phyloP scores from a whole-genome alignment of 495 filamentous ascomycete species.

The Hypoxylon subgilvum region DNA sequence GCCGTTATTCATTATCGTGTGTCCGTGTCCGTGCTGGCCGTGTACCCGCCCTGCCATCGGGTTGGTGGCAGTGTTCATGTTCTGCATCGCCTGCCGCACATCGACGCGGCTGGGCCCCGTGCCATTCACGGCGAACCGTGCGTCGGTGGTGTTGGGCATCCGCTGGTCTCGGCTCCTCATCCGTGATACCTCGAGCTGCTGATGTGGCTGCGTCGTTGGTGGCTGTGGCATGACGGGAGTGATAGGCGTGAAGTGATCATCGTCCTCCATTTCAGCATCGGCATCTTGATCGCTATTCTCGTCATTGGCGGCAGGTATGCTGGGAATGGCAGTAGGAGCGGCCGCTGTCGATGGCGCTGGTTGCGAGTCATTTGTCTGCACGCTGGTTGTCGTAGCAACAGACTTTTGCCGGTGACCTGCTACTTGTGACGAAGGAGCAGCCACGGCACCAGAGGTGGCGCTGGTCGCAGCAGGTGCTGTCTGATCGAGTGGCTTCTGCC shows the following conservation, averaged over 20 bases:
- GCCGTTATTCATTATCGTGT: conserved; percentile 39
- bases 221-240: conserved; percentile 28
- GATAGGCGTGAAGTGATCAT: conserved; percentile 42
- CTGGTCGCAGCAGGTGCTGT: conserved; percentile 22
- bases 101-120: conserved; percentile 29
- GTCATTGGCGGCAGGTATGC: conserved; percentile 34
- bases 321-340: conserved; percentile 13
- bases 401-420: conserved; percentile 19
- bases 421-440: conserved; percentile 4
- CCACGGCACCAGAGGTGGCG: conserved; percentile 15
- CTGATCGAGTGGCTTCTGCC: conserved; percentile 44
- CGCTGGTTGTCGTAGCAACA: conserved; percentile 15
- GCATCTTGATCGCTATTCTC: conserved; percentile 51
- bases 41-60: conserved; percentile 34
- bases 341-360: conserved; percentile 8
- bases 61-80: conserved; percentile 31
- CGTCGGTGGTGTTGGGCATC: conserved; percentile 19
- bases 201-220: conserved; percentile 24
- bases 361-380: conserved; percentile 13
- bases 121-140: conserved; percentile 32
- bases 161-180: conserved; percentile 26
- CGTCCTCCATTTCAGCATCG: conserved; percentile 50
- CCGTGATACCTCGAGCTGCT: conserved; percentile 41
- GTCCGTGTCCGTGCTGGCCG: conserved; percentile 36
- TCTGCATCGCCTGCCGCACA: conserved; percentile 41